Percentiles rank a stretch among this genome's conserved stretches.
Evolutionary conservation across 2,329 filamentous ascomycete genomes (phyloP).

Genomic region (Chaetomiaceae sp.): DNA sequence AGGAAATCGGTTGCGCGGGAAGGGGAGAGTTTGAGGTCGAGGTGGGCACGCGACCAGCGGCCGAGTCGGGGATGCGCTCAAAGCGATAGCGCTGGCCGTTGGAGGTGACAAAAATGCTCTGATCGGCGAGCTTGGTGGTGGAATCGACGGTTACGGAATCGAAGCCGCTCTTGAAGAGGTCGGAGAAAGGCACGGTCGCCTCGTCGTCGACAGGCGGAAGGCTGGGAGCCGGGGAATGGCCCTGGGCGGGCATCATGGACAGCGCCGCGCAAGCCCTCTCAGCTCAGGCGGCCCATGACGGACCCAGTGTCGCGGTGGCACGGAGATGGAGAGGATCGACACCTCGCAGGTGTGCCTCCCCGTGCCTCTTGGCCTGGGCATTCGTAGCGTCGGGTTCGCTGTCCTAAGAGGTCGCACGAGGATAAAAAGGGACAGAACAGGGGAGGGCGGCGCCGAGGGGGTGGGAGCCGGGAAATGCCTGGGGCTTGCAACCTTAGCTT

Average conservation of each 20-base stretch:
- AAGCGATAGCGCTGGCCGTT: constrained; percentile 28
- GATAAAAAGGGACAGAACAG: constrained; percentile 16
- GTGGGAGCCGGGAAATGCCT: constrained; percentile 11
- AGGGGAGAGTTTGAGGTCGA: background rate
- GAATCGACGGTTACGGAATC: constrained; percentile 27
- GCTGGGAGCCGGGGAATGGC: constrained; percentile 22
- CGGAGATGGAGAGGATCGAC: constrained; percentile 15
- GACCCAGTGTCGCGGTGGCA: constrained; percentile 12
- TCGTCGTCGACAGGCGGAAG: constrained; percentile 27
- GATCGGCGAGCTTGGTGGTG: constrained; percentile 27
- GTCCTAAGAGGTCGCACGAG: constrained; percentile 8
- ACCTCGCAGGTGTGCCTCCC: constrained; percentile 19
- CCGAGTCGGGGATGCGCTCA: constrained; percentile 24
- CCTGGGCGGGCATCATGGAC: constrained; percentile 27
- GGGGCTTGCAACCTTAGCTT: too few species aligned
- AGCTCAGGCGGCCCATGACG: constrained; percentile 26
- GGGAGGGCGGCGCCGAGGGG: constrained; percentile 3
- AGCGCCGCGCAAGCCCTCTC: constrained; percentile 25
- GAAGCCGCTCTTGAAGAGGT: constrained; percentile 26
- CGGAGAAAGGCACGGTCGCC: constrained; percentile 27
- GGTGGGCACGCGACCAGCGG: constrained; percentile 7
- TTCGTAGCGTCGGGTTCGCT: background rate
- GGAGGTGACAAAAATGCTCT: constrained; percentile 27
- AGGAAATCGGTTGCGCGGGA: background rate
- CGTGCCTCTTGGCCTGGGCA: constrained; percentile 14